Conservation (phyloP, 2,329 filamentous ascomycete genomes). For the Penicillium sp. region DNA sequence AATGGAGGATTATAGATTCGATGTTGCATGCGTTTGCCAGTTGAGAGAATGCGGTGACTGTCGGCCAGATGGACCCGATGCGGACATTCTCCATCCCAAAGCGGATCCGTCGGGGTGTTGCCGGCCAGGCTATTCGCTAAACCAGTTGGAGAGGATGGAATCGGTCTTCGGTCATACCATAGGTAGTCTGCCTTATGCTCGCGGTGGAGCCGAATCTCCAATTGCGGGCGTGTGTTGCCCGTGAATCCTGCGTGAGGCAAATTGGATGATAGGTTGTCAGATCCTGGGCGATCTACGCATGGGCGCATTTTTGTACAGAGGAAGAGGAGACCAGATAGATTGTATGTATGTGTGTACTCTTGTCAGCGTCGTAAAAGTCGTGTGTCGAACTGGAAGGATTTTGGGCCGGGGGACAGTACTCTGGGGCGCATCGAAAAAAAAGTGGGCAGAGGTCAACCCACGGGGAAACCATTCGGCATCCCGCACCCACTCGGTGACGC, state of each 20-base stretch:
- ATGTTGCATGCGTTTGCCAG: slow-evolving; percentile 18
- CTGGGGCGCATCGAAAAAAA: slow-evolving; percentile 12
- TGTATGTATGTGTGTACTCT: too few species aligned
- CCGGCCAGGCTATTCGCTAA: slow-evolving; percentile 5
- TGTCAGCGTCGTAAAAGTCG: background rate
- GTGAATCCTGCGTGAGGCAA: background rate
- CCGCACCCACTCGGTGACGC: slow-evolving; percentile 14
- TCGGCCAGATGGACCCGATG: slow-evolving; percentile 21
- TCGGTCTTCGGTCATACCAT: slow-evolving; percentile 21
- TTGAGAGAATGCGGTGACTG: background rate
- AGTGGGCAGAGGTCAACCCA: slow-evolving; percentile 17
- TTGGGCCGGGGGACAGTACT: slow-evolving; percentile 3
- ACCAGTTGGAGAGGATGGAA: background rate
- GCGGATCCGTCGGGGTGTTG: slow-evolving; percentile 18
- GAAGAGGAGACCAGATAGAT: background rate
- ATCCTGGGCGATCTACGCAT: background rate
- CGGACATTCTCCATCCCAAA: slow-evolving; percentile 34
- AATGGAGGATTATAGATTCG: slow-evolving; percentile 5
- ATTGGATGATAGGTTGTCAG: background rate
- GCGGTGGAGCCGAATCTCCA: slow-evolving; percentile 26
- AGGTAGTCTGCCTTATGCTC: background rate
- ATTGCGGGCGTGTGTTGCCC: slow-evolving; percentile 23
- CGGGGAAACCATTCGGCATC: slow-evolving; percentile 26
- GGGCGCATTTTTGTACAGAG: slow-evolving; percentile 1
- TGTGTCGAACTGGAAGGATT: too few species aligned